Base-by-base conservation (phyloP, 192 early-diverging fungal species). In the Coemansia sp. region DNA sequence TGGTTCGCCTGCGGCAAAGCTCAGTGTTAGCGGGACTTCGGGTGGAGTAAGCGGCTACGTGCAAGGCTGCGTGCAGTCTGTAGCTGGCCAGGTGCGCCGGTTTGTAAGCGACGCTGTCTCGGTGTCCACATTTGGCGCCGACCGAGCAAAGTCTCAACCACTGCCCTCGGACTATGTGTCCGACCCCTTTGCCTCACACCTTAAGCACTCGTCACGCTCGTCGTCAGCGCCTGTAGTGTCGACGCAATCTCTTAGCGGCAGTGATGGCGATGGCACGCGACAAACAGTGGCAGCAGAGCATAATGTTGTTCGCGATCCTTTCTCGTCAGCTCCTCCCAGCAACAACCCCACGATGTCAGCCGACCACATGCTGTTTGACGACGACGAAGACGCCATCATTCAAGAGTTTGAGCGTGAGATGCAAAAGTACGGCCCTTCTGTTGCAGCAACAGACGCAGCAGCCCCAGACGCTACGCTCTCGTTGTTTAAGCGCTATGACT, bases 341-440 rank as follows among this genome's bases (percentile, higher is more conserved):
- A 63, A 39, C 32, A 45, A 27, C 36, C 59, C 67, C 17, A 31
- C 38, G 2, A 29, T 57, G 19, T 53, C 53, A 46, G 64, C 69
- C 53, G 80, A 83, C 45, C 69, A 65, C 42, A 62, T 78, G 39
- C 81, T 76, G 7, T 83, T 83, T 44, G 80, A 82, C 58, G 79
- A 81, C 50, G 81, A 83, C 32, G 81, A 83, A 39, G 81, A 83
- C 34, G 70, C 76, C 10, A 83, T 83, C 23, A 83, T 83, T 41
- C 81, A 83, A 61, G 69, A 78, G 67, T 83, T 83, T 70, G 81
- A 83, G 76, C 81, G 81, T 57, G 81, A 83, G 57, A 83, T 83
- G 81, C 73, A 67, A 58, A 78, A 75, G 53, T 78, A 69, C 73
- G 61, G 31, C 12, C 37, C 62, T 15, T 23, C 27, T 25, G n/a